phyloP scores from a whole-genome alignment of 805 yeast species.

The Wickerhamomyces chaumierensis region DNA sequence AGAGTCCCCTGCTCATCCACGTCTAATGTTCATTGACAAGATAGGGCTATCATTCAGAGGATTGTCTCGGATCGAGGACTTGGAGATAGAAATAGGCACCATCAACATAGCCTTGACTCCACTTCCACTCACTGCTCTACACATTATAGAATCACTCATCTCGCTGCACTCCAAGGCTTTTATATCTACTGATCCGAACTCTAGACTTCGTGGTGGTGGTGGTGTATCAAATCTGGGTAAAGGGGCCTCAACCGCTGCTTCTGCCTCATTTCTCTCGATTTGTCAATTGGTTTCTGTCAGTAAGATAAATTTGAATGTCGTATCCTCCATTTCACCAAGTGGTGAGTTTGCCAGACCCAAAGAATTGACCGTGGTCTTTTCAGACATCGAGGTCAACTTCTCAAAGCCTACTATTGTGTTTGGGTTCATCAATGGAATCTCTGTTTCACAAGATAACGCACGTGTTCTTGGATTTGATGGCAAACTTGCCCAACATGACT shows the following conservation, averaged over 20 bases:
- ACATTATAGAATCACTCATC: conserved; percentile 17
- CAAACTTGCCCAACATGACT: conserved; percentile 30
- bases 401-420: conserved; percentile 29
- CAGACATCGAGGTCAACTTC: conserved; percentile 29
- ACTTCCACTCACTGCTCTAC: conserved; percentile 14
- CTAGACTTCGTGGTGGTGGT: background rate
- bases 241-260: no score
- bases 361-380: conserved; percentile 18
- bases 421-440: conserved; percentile 34
- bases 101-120: conserved; percentile 31
- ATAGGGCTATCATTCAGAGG: conserved; percentile 39
- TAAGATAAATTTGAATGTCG: conserved; percentile 29
- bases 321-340: conserved; percentile 29
- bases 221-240: no score
- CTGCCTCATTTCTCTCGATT: conserved; percentile 5
- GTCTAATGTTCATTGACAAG: conserved; percentile 20
- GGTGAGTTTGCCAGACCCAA: conserved; percentile 32
- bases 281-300: conserved; percentile 29
- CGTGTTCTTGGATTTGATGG: conserved; percentile 19
- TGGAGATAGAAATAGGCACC: conserved; percentile 25
- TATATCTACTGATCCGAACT: conserved; percentile 2
- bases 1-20: conserved; percentile 6
- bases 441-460: conserved; percentile 16
- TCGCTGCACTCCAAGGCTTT: conserved; percentile 7
- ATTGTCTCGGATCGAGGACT: conserved; percentile 19